Evolutionary conservation across 2,329 filamentous ascomycete genomes (phyloP), one percentile per base, ranked within the genome.

Genomic region (Periconia sp.): DNA sequence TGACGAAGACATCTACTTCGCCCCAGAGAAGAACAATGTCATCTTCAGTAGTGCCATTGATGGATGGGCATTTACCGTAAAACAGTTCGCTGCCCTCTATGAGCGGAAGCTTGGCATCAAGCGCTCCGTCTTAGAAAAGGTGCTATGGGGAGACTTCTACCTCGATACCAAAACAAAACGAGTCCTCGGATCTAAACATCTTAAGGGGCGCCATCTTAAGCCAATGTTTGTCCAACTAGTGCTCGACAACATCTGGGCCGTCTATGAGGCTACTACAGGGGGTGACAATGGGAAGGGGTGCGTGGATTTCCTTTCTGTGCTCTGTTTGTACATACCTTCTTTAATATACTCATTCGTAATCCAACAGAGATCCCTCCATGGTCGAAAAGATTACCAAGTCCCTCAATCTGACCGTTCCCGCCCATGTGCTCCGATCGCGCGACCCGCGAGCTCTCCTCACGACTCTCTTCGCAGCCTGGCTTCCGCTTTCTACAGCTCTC

Each of bases 51-150:
- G 92, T 67, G 94, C 94, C 46, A 87, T 96, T 43, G 94, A 99
- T 65, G 94, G 94, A n/a, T 99, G 94, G 94, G 94, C 94, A 3
- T 99, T 99, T 62, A 99, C 94, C 0, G 86, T 96, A 36, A 84
- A 91, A 36, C 94, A 99, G 61, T 99, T 99, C 66, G 92, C 94
- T 13, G 83, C 83, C 25, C 76, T 97, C 19, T 99, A 97, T 65
- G 92, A 97, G 72, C 95, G 92, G 77, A 99, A 99, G 70, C 81
- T 99, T 5, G 92, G 94, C 11, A 95, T 97, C 70, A 97, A 96
- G 72, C 82, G 92, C 33, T 84, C 84, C 18, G 73, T 89, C 0
- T 81, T 99, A 65, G 92, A 99, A 71, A 96, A 94, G 66, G 90
- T 96, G 0, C 79, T 99, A 0, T 99, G 94, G 94, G 94, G 94